Percentiles rank a stretch among this genome's conserved stretches.
These are phyloP conservation scores for Scheffersomyces ergatensis DNA, from an alignment of 805 yeast species.

Conservation along the genomic window DNA sequence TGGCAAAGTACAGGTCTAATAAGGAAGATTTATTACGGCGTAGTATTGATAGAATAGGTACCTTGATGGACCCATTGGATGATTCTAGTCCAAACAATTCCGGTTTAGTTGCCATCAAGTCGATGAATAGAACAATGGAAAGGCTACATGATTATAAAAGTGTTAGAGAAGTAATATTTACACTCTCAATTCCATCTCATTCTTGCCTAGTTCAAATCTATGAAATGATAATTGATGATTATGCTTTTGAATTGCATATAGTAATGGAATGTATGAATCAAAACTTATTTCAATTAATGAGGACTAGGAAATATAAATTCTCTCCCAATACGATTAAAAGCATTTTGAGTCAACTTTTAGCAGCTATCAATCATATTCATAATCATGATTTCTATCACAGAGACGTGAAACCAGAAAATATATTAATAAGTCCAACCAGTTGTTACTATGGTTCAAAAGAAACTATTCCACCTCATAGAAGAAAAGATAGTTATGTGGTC, in stretches of 20 bases:
- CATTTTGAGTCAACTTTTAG: slow-evolving; percentile 66
- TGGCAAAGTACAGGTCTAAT: slow-evolving; percentile 50
- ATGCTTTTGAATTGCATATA: slow-evolving; percentile 61
- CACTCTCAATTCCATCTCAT: slow-evolving; percentile 67
- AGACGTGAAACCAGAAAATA: slow-evolving; percentile 92
- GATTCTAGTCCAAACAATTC: slow-evolving; percentile 17
- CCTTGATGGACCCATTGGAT: slow-evolving; percentile 48
- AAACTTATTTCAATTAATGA: slow-evolving; percentile 75
- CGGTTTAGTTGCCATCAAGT: slow-evolving; percentile 72
- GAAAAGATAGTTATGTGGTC: slow-evolving; percentile 51
- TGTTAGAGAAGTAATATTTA: slow-evolving; percentile 68
- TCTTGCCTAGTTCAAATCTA: slow-evolving; percentile 68
- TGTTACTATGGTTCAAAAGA: slow-evolving; percentile 48
- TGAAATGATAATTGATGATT: slow-evolving; percentile 75
- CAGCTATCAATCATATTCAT: slow-evolving; percentile 84
- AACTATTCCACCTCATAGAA: slow-evolving; percentile 39
- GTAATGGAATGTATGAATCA: slow-evolving; percentile 89
- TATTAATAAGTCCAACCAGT: slow-evolving; percentile 61
- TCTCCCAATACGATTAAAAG: slow-evolving; percentile 60
- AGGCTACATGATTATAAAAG: slow-evolving; percentile 25
- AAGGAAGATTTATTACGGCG: slow-evolving; percentile 15
- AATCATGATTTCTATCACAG: slow-evolving; percentile 69
- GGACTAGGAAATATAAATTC: slow-evolving; percentile 48
- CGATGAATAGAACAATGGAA: slow-evolving; percentile 58
- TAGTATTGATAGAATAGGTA: slow-evolving; percentile 25